Evolutionary conservation across 768 basidiomycete species (phyloP).

Genomic region (Leccinum rimulosum): DNA sequence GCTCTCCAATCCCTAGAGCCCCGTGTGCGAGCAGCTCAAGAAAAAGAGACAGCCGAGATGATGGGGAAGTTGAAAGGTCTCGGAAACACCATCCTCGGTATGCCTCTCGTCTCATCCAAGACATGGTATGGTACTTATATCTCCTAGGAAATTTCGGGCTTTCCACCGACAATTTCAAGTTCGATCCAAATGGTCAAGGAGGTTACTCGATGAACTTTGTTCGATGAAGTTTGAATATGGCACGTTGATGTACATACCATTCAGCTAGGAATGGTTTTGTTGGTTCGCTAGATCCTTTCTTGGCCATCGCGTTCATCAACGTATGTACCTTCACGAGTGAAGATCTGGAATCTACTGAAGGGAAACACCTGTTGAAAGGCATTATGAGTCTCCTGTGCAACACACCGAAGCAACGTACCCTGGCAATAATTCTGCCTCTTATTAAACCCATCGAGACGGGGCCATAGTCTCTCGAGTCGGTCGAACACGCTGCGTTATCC

Average conservation of each 20-base stretch:
- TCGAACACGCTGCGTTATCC: constrained; percentile 80
- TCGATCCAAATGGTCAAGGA: constrained; percentile 91
- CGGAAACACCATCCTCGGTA: constrained; percentile 87
- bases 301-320: constrained; percentile 15
- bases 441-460: constrained; percentile 83
- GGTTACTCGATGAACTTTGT: constrained; percentile 92
- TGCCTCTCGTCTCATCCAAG: constrained; percentile 15
- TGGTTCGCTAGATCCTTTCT: constrained; percentile 1
- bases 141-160: constrained; percentile 83
- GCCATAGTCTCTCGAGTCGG: constrained; percentile 91
- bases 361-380: constrained; percentile 29
- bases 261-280: not conserved
- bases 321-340: constrained; percentile 19
- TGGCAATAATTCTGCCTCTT: constrained; percentile 62
- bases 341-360: constrained; percentile 27
- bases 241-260: not conserved
- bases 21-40: constrained; percentile 72
- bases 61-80: constrained; percentile 87
- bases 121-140: not conserved
- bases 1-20: constrained; percentile 59
- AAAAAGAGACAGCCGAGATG: constrained; percentile 89
- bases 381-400: constrained; percentile 1
- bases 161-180: constrained; percentile 96
- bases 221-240: constrained; percentile 33
- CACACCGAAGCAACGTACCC: constrained; percentile 41